These are phyloP conservation scores for Holtermanniella nyarrowii DNA, from an alignment of 768 basidiomycete species.

Conservation along the genomic window DNA sequence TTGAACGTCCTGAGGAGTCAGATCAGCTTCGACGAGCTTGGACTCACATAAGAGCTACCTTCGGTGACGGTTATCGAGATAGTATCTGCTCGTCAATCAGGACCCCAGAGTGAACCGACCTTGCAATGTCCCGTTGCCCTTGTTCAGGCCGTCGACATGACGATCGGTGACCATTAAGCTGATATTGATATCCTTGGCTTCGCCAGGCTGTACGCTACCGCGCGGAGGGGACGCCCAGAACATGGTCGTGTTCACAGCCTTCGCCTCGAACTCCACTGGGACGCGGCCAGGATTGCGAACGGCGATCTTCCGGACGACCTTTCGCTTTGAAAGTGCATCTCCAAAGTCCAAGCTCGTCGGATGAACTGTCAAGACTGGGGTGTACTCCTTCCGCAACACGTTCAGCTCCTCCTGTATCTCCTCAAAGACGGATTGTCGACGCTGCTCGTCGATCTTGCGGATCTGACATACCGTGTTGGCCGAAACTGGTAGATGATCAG, in stretches of 20 bases:
- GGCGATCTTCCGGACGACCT: not conserved
- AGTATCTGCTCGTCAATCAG: not conserved
- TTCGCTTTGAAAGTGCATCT: not conserved
- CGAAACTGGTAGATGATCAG: conserved; percentile 31
- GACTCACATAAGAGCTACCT: conserved; percentile 21
- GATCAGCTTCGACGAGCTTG: conserved; percentile 12
- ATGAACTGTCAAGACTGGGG: conserved; percentile 19
- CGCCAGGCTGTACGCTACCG: not conserved
- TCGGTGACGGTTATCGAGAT: conserved; percentile 17
- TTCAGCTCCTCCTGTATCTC: conserved; percentile 19
- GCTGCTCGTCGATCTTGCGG: conserved; percentile 19
- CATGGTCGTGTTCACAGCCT: conserved; percentile 17
- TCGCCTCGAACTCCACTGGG: conserved; percentile 18
- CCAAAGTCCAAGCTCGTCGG: conserved; percentile 23
- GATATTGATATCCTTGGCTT: conserved; percentile 4
- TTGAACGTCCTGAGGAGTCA: conserved; percentile 15
- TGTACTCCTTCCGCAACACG: conserved; percentile 23
- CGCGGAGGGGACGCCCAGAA: not conserved
- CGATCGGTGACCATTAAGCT: not conserved
- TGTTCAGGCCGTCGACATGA: not conserved
- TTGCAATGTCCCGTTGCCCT: not conserved
- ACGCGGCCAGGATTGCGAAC: conserved; percentile 23
- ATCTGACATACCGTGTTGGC: conserved; percentile 9
- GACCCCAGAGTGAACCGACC: not conserved
- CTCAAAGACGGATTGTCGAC: conserved; percentile 9